phyloP scores from a whole-genome alignment of 192 early-diverging fungal species.

The Entomortierella parvispora region DNA sequence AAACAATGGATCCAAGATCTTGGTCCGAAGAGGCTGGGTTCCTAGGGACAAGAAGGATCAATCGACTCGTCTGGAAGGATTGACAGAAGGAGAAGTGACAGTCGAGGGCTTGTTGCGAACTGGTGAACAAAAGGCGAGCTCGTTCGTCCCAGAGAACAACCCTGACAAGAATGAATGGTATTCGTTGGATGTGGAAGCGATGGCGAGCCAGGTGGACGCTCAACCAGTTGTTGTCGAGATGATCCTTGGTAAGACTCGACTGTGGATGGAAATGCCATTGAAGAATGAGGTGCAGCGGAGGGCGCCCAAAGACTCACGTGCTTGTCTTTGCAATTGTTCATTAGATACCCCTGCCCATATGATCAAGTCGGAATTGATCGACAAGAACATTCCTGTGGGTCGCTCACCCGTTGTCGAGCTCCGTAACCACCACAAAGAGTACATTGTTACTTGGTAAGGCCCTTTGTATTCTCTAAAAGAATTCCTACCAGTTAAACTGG shows the following conservation, averaged over 20 bases:
- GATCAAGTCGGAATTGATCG: slow-evolving; percentile 58
- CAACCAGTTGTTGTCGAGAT: slow-evolving; percentile 82
- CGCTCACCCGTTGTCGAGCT: slow-evolving; percentile 78
- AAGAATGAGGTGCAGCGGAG: too few species aligned
- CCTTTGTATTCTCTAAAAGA: too few species aligned
- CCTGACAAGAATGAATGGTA: slow-evolving; percentile 84
- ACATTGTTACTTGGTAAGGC: slow-evolving; percentile 89
- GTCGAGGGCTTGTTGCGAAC: slow-evolving; percentile 75
- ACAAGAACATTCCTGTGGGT: slow-evolving; percentile 77
- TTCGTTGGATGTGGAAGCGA: slow-evolving; percentile 78
- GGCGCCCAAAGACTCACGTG: slow-evolving; percentile 17
- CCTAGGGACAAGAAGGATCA: slow-evolving; percentile 72
- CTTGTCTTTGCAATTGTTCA: slow-evolving; percentile 3
- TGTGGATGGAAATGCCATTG: too few species aligned
- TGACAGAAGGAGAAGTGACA: slow-evolving; percentile 62
- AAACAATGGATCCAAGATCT: slow-evolving; percentile 74
- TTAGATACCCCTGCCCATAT: slow-evolving; percentile 53
- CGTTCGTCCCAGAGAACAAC: slow-evolving; percentile 67
- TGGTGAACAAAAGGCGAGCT: slow-evolving; percentile 67
- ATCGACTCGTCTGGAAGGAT: slow-evolving; percentile 59
- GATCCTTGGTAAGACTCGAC: slow-evolving; percentile 61
- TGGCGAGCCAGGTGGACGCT: slow-evolving; percentile 72
- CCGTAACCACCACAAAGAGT: slow-evolving; percentile 87
- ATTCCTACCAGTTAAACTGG: background rate
- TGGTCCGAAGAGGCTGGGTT: slow-evolving; percentile 94